Percentiles rank a stretch among this genome's conserved stretches.
These are phyloP conservation scores for Plenodomus tracheiphilus DNA, from an alignment of 2,329 filamentous ascomycete species.

Conservation along the genomic window DNA sequence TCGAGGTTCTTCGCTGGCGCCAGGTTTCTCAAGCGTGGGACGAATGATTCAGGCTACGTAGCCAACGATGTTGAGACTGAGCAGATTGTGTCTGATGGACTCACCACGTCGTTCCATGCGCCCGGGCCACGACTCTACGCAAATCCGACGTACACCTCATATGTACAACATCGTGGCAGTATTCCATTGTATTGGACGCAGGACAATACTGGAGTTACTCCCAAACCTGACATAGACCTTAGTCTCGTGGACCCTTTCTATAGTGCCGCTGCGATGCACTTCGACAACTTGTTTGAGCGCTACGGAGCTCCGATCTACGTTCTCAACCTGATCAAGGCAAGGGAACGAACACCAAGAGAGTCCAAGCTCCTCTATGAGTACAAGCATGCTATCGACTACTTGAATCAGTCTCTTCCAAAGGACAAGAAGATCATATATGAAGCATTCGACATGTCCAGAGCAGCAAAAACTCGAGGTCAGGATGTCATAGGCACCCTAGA, in stretches of 20 bases:
- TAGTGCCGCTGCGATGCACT: slow-evolving; percentile 87
- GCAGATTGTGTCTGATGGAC: slow-evolving; percentile 92
- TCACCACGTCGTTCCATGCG: slow-evolving; percentile 93
- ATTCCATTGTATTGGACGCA: slow-evolving; percentile 98
- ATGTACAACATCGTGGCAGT: slow-evolving; percentile 93
- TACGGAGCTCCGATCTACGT: slow-evolving; percentile 93
- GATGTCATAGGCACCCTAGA: slow-evolving; percentile 95
- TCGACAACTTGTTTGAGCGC: slow-evolving; percentile 89
- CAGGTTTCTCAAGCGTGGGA: slow-evolving; percentile 88
- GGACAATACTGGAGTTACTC: slow-evolving; percentile 90
- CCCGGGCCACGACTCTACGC: slow-evolving; percentile 83
- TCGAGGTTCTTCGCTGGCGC: slow-evolving; percentile 94
- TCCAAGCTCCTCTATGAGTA: slow-evolving; percentile 89
- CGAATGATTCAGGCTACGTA: slow-evolving; percentile 93
- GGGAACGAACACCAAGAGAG: slow-evolving; percentile 86
- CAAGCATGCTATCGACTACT: slow-evolving; percentile 82
- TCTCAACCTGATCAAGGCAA: slow-evolving; percentile 82
- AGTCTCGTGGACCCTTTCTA: slow-evolving; percentile 98
- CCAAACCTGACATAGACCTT: slow-evolving; percentile 93
- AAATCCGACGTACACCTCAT: slow-evolving; percentile 91
- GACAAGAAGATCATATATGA: slow-evolving; percentile 89
- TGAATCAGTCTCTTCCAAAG: slow-evolving; percentile 88
- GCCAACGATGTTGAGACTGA: slow-evolving; percentile 99
- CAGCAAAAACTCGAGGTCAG: slow-evolving; percentile 85
- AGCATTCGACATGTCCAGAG: slow-evolving; percentile 97